Conservation (phyloP, 176 grass and related monocot genomes). For the Panicum miliaceum region DNA sequence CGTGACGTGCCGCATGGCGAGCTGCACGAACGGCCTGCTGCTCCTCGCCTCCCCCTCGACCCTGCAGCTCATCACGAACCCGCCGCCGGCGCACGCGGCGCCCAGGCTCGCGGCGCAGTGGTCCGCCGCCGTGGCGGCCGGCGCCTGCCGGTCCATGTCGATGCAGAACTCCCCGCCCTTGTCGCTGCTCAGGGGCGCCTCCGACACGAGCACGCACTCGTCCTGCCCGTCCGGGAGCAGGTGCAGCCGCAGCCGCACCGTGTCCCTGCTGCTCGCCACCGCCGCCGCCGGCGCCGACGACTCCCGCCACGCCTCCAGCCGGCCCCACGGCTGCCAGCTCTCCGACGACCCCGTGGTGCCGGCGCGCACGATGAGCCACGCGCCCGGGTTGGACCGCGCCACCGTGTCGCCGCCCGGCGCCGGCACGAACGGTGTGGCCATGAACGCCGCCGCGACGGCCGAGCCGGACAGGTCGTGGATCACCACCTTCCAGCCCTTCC, state of each 20-base stretch:
- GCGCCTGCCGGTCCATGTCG: slow-evolving; percentile 60
- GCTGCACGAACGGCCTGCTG: slow-evolving; percentile 69
- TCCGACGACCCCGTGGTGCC: slow-evolving; percentile 44
- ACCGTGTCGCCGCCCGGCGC: slow-evolving; percentile 77
- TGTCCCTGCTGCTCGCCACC: slow-evolving; percentile 27
- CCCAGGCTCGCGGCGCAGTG: slow-evolving; percentile 23
- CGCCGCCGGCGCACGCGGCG: slow-evolving; percentile 32
- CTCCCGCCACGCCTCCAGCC: slow-evolving; percentile 90
- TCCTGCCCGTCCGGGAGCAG: slow-evolving; percentile 73
- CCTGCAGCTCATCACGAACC: slow-evolving; percentile 90
- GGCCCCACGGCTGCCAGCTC: slow-evolving; percentile 90
- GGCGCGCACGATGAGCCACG: slow-evolving; percentile 76
- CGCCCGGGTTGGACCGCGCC: slow-evolving; percentile 81
- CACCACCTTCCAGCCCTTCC: slow-evolving; percentile 92
- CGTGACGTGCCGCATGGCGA: slow-evolving; percentile 66
- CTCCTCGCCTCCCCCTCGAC: slow-evolving; percentile 64
- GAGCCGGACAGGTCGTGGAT: slow-evolving; percentile 90
- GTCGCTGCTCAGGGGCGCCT: slow-evolving; percentile 58
- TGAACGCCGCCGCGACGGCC: slow-evolving; percentile 82
- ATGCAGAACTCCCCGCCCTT: slow-evolving; percentile 87
- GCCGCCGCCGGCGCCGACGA: neutral
- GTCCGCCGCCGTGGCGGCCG: neutral
- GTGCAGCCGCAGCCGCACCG: slow-evolving; percentile 53
- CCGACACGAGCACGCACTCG: slow-evolving; percentile 75
- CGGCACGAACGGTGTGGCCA: slow-evolving; percentile 90